Percentiles rank a stretch among this genome's conserved stretches.
Evolutionary conservation across 768 basidiomycete species (phyloP).

Genomic region (Panaeolus cyanescens): DNA sequence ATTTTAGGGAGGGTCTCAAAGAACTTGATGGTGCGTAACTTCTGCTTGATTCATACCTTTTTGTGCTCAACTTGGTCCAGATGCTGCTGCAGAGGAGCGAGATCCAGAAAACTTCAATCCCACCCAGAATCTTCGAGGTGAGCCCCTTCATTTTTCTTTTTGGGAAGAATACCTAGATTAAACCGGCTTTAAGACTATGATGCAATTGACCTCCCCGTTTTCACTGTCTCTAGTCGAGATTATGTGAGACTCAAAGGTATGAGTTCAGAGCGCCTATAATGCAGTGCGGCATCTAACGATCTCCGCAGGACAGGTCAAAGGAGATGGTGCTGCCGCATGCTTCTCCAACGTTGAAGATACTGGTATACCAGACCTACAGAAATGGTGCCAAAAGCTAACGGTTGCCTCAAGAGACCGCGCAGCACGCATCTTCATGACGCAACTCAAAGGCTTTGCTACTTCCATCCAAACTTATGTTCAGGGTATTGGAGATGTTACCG

Average conservation of each 20-base stretch:
- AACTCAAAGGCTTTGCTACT: conserved; percentile 49
- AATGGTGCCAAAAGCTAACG: conserved; percentile 60
- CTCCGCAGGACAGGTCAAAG: conserved; percentile 53
- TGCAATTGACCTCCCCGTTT: conserved; percentile 61
- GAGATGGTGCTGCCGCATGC: conserved; percentile 59
- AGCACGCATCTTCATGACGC: conserved; percentile 43
- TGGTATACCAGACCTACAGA: conserved; percentile 55
- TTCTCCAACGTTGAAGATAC: conserved; percentile 56
- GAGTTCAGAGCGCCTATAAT: background rate
- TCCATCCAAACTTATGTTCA: conserved; percentile 50
- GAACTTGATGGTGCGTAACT: conserved; percentile 52
- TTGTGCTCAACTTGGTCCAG: conserved; percentile 24
- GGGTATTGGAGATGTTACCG: conserved; percentile 54
- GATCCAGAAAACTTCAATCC: conserved; percentile 63
- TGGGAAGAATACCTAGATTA: background rate
- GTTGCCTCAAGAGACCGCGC: conserved; percentile 51
- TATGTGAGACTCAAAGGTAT: conserved; percentile 57
- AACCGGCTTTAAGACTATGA: conserved; percentile 48
- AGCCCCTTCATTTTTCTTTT: conserved; percentile 8
- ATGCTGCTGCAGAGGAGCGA: conserved; percentile 56
- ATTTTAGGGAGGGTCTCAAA: conserved; percentile 59
- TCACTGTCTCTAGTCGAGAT: conserved; percentile 62
- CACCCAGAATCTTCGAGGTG: conserved; percentile 48
- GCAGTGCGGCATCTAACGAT: background rate
- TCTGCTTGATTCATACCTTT: background rate